Conservation (phyloP, 2,329 filamentous ascomycete species). For the Xylariaceae sp. region DNA sequence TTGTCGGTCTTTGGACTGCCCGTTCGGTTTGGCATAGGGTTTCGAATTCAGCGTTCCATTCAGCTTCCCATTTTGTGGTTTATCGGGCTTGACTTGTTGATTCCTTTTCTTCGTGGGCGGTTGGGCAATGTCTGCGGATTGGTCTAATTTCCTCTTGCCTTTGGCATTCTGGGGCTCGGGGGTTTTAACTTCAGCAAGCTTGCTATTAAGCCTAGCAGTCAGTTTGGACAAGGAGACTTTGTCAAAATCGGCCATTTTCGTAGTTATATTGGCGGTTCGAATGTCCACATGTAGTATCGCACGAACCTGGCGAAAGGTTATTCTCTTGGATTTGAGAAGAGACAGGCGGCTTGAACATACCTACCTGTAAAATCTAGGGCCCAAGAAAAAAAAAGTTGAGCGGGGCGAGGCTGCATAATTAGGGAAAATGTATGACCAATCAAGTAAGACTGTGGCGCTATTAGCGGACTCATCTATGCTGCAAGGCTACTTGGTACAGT, state of each 20-base stretch:
- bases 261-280: background rate
- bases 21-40: constrained; percentile 27
- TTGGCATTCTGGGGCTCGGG: constrained; percentile 31
- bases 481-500: constrained; percentile 23
- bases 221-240: constrained; percentile 58
- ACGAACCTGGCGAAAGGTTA: too few species aligned
- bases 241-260: constrained; percentile 51
- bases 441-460: background rate
- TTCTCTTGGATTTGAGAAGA: background rate
- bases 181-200: constrained; percentile 50
- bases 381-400: constrained; percentile 36
- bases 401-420: constrained; percentile 34
- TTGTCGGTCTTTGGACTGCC: constrained; percentile 17
- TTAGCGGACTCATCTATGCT: constrained; percentile 7
- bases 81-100: constrained; percentile 21
- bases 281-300: background rate
- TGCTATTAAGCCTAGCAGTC: constrained; percentile 64
- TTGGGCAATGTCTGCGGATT: constrained; percentile 34
- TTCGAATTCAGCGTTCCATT: constrained; percentile 38
- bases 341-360: background rate
- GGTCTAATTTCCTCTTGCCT: constrained; percentile 54
- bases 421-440: constrained; percentile 13
- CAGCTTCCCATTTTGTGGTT: constrained; percentile 25
- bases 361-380: constrained; percentile 19
- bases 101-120: constrained; percentile 39